phyloP scores from a whole-genome alignment of 2,329 filamentous ascomycete genomes.

The Exophiala sp. region DNA sequence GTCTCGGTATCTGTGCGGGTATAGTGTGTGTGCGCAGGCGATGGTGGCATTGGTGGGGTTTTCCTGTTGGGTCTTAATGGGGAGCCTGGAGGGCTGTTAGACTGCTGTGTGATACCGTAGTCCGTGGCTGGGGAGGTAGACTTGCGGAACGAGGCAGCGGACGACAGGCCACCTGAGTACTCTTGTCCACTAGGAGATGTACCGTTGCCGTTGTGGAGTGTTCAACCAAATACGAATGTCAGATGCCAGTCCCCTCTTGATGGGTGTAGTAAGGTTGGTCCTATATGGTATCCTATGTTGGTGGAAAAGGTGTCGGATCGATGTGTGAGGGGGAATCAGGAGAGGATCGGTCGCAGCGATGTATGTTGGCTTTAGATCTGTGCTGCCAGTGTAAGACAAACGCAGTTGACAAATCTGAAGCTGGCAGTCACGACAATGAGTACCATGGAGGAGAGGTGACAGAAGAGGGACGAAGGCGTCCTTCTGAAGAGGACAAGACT shows the following conservation, averaged over 20 bases:
- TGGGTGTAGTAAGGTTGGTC: no score
- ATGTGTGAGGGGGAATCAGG: neutral
- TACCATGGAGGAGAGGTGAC: neutral
- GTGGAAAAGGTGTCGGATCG: conserved; percentile 1
- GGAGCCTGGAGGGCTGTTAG: neutral
- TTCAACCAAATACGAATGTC: neutral
- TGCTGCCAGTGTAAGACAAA: neutral
- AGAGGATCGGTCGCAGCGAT: no score
- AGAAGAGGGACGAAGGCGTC: neutral
- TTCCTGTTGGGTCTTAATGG: neutral
- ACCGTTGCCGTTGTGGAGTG: neutral
- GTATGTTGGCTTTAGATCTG: no score
- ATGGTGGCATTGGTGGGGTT: neutral
- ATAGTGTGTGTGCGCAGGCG: neutral
- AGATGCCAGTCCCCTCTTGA: neutral
- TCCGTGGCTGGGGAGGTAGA: neutral
- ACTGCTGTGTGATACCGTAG: neutral
- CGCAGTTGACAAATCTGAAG: neutral
- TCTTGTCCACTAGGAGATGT: neutral
- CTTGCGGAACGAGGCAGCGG: neutral
- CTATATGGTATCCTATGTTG: neutral
- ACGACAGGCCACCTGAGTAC: neutral
- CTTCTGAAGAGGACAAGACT: neutral
- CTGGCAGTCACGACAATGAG: neutral
- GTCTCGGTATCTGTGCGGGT: neutral